Evolutionary conservation across 164 flowering plant species (phyloP), one percentile per base, ranked within the genome.

Genomic region (Echeveria elegans): DNA sequence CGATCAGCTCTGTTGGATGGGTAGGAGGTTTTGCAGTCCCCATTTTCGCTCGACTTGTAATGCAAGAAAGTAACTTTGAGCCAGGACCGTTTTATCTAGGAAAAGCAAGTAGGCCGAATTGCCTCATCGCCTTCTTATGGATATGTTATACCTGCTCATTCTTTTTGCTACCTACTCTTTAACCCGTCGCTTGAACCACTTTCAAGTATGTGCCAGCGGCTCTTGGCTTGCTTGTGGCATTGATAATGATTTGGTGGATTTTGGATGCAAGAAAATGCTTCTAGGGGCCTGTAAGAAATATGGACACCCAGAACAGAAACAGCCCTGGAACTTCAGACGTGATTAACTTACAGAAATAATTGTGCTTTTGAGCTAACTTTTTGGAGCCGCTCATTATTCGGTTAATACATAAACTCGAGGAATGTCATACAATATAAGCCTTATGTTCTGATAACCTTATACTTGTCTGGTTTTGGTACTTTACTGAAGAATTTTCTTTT

Each of bases 261-360:
- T 69, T 82, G 45, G 85, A 86, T 78, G 90, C 88, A 64, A 77
- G 86, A 69, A 81, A 69, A 72, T 86, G 90, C 88, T 84, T 84
- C 80, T 78, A 82, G 72, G 87, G 88, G 23, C 88, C 85, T 23
- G 83, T 84, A 40, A 76, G 84, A 72, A 80, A 84, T 60, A 75
- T 86, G n/a, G 85, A 80, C 62, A 18, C 38, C 18, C 73, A 38
- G 19, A 79, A 78, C 68, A 78, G 75, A 68, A 26, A 58, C 45
- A 56, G 30, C 59, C 24, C 30, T 11, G 3, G 15, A 23, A 12
- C 59, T 10, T 53, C 11, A 19, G 53, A 23, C 21, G n/a, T 19
- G 24, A n/a, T n/a, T n/a, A n/a, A n/a, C n/a, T n/a, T n/a, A n/a
- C n/a, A n/a, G 53, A 48, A 19, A 48, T 19, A 19, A 4, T 19